Conservation (phyloP, 2,329 filamentous ascomycete genomes). For the Alternaria triticina region DNA sequence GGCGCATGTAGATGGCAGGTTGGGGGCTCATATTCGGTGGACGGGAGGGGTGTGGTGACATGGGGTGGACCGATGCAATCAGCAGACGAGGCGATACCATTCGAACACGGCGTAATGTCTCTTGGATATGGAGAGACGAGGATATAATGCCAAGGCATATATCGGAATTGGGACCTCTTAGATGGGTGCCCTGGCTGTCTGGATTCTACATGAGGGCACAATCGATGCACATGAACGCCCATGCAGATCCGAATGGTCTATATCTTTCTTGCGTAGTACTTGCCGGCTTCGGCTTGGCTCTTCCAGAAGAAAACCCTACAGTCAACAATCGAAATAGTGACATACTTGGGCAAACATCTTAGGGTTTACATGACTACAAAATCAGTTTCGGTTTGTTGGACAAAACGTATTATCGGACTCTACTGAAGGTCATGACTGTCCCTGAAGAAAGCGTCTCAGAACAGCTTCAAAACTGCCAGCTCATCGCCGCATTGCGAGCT, state of each 20-base stretch:
- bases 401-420: not conserved
- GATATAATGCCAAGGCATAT: not conserved
- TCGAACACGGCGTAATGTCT: conserved; percentile 42
- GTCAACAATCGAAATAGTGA: not conserved
- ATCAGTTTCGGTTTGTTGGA: not conserved
- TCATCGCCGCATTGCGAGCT: not conserved
- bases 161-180: not conserved
- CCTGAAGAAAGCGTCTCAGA: not conserved
- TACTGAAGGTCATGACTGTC: not conserved
- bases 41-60: conserved; percentile 40
- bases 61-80: conserved; percentile 46
- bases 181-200: not conserved
- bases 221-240: not conserved
- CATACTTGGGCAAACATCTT: not conserved
- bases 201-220: not conserved
- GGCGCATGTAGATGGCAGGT: conserved; percentile 46
- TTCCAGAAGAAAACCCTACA: not conserved
- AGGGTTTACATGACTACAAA: not conserved
- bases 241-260: not conserved
- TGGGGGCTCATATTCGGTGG: conserved; percentile 43
- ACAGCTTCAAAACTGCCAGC: not conserved
- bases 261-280: not conserved
- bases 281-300: not conserved
- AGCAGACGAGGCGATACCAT: conserved; percentile 39
- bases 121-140: conserved; percentile 27